Evolutionary conservation across 305 asterid genomes (phyloP).

Genomic region (Fraxinus ornus): DNA sequence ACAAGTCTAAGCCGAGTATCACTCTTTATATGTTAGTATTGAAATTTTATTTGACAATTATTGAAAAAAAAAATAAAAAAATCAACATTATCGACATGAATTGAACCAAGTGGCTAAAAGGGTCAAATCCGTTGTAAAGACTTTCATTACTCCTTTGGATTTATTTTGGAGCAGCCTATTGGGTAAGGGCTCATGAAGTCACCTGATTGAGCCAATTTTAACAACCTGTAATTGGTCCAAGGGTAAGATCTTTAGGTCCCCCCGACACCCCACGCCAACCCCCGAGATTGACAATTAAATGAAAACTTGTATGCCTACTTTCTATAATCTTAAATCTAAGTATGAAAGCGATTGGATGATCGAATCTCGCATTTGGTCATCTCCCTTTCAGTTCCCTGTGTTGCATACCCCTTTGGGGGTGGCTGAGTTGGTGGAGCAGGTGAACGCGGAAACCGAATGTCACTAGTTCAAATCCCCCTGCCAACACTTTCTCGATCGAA

Average conservation of each 20-base stretch:
- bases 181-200: slow-evolving; percentile 13
- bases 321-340: background rate
- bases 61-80: too few relatives aligned
- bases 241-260: slow-evolving; percentile 19
- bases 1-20: background rate
- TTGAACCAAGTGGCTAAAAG: background rate
- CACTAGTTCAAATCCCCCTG: too few relatives aligned
- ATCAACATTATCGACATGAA: background rate
- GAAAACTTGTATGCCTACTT: background rate
- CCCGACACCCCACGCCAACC: background rate
- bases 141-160: background rate
- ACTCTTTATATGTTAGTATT: background rate
- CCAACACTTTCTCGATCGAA: too few relatives aligned
- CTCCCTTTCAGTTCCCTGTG: too few relatives aligned
- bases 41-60: background rate
- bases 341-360: background rate
- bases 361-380: too few relatives aligned
- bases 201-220: slow-evolving; percentile 15
- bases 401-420: too few relatives aligned
- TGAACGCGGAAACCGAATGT: too few relatives aligned
- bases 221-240: slow-evolving; percentile 37
- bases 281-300: background rate
- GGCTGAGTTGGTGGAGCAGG: too few relatives aligned
- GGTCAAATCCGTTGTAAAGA: background rate
- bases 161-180: slow-evolving; percentile 9